Evolutionary conservation across 495 filamentous ascomycete species (phyloP).

Genomic region (Physcia stellaris): DNA sequence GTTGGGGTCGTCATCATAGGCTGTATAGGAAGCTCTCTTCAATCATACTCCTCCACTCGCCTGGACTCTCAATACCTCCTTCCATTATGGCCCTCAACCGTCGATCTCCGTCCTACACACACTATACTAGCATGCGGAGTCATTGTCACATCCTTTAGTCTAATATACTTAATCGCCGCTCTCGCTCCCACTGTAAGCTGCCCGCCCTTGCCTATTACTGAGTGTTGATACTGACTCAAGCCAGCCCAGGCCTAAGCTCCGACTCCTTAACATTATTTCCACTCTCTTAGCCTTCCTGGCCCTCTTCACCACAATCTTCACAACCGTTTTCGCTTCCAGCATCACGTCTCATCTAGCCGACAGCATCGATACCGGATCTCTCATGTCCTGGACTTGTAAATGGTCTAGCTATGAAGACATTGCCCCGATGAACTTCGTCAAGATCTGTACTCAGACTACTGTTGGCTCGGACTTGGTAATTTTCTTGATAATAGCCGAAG

Average conservation of each 20-base stretch:
- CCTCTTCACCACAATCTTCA: slow-evolving; percentile 28
- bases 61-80: slow-evolving; percentile 25
- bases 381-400: slow-evolving; percentile 40
- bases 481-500: slow-evolving; percentile 29
- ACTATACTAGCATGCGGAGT: slow-evolving; percentile 31
- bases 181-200: slow-evolving; percentile 31
- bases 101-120: slow-evolving; percentile 33
- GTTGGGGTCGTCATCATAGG: slow-evolving; percentile 26
- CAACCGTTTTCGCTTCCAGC: slow-evolving; percentile 29
- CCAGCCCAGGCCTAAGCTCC: slow-evolving; percentile 14
- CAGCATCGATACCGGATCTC: slow-evolving; percentile 26
- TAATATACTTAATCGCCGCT: slow-evolving; percentile 28
- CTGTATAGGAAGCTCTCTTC: slow-evolving; percentile 28
- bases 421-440: slow-evolving; percentile 26
- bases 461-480: slow-evolving; percentile 30
- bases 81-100: slow-evolving; percentile 35
- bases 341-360: slow-evolving; percentile 27
- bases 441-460: slow-evolving; percentile 28
- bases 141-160: slow-evolving; percentile 24
- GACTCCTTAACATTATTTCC: slow-evolving; percentile 26
- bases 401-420: slow-evolving; percentile 22
- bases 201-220: background rate
- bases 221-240: background rate
- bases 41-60: slow-evolving; percentile 26
- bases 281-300: slow-evolving; percentile 21